phyloP scores from a whole-genome alignment of 179 eudicot species.

The Drosera spatulata region DNA sequence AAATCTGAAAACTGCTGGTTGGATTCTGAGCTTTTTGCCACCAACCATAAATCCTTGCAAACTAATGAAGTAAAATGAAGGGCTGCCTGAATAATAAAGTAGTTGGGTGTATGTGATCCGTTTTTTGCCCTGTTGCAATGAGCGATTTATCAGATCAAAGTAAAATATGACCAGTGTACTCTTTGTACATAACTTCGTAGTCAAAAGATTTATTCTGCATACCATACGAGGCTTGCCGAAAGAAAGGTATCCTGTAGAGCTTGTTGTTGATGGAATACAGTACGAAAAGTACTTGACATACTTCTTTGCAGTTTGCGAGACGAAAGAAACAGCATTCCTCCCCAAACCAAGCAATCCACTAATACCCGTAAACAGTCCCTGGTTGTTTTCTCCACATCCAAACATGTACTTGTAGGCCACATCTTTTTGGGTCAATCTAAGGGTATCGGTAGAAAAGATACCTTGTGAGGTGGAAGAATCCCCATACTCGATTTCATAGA shows the following conservation, averaged over 20 bases:
- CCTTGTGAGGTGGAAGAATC: slow-evolving; percentile 69
- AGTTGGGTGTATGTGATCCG: slow-evolving; percentile 34
- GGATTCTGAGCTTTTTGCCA: slow-evolving; percentile 27
- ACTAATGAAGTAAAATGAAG: slow-evolving; percentile 44
- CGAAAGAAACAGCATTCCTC: slow-evolving; percentile 34
- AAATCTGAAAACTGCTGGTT: slow-evolving; percentile 28
- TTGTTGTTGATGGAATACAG: slow-evolving; percentile 32
- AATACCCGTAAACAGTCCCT: slow-evolving; percentile 54
- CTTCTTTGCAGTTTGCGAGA: slow-evolving; percentile 52
- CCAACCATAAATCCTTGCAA: slow-evolving; percentile 34
- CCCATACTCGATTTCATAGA: slow-evolving; percentile 67
- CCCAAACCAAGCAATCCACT: slow-evolving; percentile 77
- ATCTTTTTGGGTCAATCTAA: slow-evolving; percentile 26
- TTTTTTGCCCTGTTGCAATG: slow-evolving; percentile 16
- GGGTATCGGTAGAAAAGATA: slow-evolving; percentile 43
- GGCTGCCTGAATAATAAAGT: slow-evolving; percentile 11
- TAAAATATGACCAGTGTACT: too few species aligned
- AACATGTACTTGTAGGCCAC: slow-evolving; percentile 30
- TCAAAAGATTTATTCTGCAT: neutral
- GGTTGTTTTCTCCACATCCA: slow-evolving; percentile 84
- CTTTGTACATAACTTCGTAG: neutral
- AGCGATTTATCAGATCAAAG: too few species aligned
- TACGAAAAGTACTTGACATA: slow-evolving; percentile 57
- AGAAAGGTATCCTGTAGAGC: slow-evolving; percentile 27
- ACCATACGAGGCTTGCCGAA: slow-evolving; percentile 25